These are phyloP conservation scores for Coprinellus micaceus DNA, from an alignment of 768 basidiomycete species.

Conservation along the genomic window DNA sequence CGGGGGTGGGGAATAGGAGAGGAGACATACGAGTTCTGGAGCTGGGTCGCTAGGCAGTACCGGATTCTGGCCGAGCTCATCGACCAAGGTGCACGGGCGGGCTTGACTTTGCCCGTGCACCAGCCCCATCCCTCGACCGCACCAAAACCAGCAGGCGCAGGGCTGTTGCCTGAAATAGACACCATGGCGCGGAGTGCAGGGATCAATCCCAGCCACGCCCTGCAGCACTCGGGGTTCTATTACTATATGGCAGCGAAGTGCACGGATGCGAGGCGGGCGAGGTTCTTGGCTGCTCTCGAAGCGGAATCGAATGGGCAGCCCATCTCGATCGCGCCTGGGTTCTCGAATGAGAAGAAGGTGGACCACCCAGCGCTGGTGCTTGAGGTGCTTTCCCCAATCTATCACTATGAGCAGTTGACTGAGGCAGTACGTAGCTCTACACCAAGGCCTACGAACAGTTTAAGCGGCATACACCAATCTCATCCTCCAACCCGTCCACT, in stretches of 20 bases:
- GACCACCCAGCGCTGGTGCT: conserved; percentile 80
- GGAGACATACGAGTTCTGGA: conserved; percentile 96
- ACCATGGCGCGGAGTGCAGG: conserved; percentile 55
- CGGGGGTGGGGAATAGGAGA: conserved; percentile 94
- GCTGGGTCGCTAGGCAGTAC: conserved; percentile 93
- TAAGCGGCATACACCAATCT: conserved; percentile 63
- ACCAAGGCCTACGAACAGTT: conserved; percentile 93
- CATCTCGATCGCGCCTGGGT: conserved; percentile 57
- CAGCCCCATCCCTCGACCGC: conserved; percentile 35
- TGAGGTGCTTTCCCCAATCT: conserved; percentile 52
- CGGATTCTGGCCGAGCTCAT: conserved; percentile 88
- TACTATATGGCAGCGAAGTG: conserved; percentile 87
- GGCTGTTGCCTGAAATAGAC: conserved; percentile 45
- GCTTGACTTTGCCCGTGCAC: conserved; percentile 59
- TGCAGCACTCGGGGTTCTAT: conserved; percentile 92
- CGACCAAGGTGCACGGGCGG: conserved; percentile 70
- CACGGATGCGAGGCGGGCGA: conserved; percentile 68
- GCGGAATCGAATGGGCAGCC: conserved; percentile 44
- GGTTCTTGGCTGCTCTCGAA: conserved; percentile 59
- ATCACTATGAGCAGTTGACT: not conserved
- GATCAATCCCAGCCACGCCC: conserved; percentile 72
- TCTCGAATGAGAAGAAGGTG: conserved; percentile 87
- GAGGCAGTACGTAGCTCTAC: conserved; percentile 57
- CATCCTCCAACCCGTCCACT: conserved; percentile 16
- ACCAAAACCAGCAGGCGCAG: conserved; percentile 14